phyloP scores from a whole-genome alignment of 805 yeast species.

The Lachancea nothofagi region DNA sequence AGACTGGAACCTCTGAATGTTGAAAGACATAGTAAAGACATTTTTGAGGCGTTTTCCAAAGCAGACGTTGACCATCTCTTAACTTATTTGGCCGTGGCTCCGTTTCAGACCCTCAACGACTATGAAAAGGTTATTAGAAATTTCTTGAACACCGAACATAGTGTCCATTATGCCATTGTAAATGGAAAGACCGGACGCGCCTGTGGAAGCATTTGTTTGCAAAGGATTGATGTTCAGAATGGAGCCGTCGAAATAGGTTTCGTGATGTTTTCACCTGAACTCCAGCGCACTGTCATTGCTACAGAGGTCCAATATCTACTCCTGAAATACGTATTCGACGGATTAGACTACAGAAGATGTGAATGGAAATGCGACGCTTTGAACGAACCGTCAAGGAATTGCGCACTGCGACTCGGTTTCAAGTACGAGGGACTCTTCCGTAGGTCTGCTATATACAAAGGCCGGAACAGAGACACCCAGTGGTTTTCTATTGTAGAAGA shows the following conservation, averaged over 20 bases:
- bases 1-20: slow-evolving; percentile 15
- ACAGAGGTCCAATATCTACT: slow-evolving; percentile 33
- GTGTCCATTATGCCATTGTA: slow-evolving; percentile 20
- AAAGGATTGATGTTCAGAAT: slow-evolving; percentile 25
- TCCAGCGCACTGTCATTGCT: slow-evolving; percentile 23
- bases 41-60: slow-evolving; percentile 13
- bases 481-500: slow-evolving; percentile 32
- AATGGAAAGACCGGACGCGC: slow-evolving; percentile 19
- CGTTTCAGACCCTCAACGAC: slow-evolving; percentile 9
- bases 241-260: slow-evolving; percentile 30
- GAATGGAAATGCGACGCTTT: slow-evolving; percentile 35
- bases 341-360: slow-evolving; percentile 28
- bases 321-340: slow-evolving; percentile 27
- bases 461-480: slow-evolving; percentile 30
- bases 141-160: neutral
- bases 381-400: slow-evolving; percentile 29
- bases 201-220: slow-evolving; percentile 25
- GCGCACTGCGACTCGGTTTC: slow-evolving; percentile 33
- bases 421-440: slow-evolving; percentile 31
- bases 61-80: slow-evolving; percentile 11
- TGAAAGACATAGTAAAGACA: slow-evolving; percentile 14
- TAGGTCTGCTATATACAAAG: slow-evolving; percentile 26
- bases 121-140: slow-evolving; percentile 4
- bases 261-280: slow-evolving; percentile 21
- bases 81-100: slow-evolving; percentile 18